A percentile compares a stretch with the other conserved stretches of the same genome.
These are phyloP conservation scores for Penicillium glabrum DNA, from an alignment of 2,329 filamentous ascomycete genomes.

Conservation along the genomic window DNA sequence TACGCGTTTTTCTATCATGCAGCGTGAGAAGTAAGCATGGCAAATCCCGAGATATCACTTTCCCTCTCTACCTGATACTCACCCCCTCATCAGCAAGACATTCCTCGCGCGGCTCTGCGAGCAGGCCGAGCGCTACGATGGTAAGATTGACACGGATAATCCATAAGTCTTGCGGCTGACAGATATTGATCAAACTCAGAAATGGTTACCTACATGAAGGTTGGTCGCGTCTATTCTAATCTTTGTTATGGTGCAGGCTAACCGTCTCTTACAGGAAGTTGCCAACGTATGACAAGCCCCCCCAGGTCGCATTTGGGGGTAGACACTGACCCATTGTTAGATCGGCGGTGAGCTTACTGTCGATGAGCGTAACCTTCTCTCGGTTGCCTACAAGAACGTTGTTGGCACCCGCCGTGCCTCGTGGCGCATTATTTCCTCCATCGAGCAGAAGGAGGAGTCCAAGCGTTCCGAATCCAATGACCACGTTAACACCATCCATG, in stretches of 20 bases:
- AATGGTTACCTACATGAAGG: slow-evolving; percentile 99
- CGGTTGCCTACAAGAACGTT: slow-evolving; percentile 99
- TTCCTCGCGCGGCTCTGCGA: slow-evolving; percentile 99
- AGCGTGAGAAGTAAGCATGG: slow-evolving; percentile 68
- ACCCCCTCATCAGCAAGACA: slow-evolving; percentile 75
- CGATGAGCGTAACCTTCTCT: slow-evolving; percentile 85
- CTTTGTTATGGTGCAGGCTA: slow-evolving; percentile 23
- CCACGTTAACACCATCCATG: slow-evolving; percentile 90
- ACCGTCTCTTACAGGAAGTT: slow-evolving; percentile 67
- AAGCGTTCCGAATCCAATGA: slow-evolving; percentile 80
- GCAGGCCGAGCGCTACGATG: slow-evolving; percentile 99
- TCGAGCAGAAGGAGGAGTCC: slow-evolving; percentile 99
- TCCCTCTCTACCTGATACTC: slow-evolving; percentile 24
- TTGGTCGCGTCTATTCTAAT: slow-evolving; percentile 43
- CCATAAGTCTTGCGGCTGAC: slow-evolving; percentile 7
- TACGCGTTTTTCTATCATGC: slow-evolving; percentile 31
- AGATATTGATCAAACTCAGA: slow-evolving; percentile 51
- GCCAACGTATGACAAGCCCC: slow-evolving; percentile 67
- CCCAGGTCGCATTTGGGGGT: slow-evolving; percentile 1
- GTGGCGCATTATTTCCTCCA: slow-evolving; percentile 99
- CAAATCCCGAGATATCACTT: slow-evolving; percentile 6
- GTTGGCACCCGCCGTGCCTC: slow-evolving; percentile 97
- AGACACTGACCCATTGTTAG: slow-evolving; percentile 39
- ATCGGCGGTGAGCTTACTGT: slow-evolving; percentile 67
- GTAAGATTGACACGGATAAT: slow-evolving; percentile 43